phyloP scores from a whole-genome alignment of 1,139 yeast genomes.

The Kodamaea ohmeri region DNA sequence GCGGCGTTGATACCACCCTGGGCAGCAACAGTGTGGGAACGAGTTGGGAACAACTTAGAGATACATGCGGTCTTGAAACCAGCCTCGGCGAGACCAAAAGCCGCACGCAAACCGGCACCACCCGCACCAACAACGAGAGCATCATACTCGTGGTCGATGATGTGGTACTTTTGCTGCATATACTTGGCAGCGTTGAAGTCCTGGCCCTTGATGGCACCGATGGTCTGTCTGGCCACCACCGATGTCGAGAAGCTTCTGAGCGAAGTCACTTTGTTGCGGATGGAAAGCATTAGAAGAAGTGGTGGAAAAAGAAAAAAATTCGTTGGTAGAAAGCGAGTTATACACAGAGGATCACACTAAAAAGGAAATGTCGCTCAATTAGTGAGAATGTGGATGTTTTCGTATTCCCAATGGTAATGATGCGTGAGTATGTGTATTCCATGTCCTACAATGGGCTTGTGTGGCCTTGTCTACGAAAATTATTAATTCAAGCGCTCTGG shows the following conservation, averaged over 20 bases:
- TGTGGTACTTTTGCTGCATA: conserved; percentile 77
- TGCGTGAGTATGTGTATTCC: too few species aligned
- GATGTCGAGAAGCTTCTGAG: conserved; percentile 28
- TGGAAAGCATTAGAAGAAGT: conserved; percentile 16
- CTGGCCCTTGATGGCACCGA: conserved; percentile 50
- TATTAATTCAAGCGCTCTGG: conserved; percentile 11
- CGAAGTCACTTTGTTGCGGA: conserved; percentile 13
- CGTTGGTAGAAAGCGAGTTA: conserved; percentile 2
- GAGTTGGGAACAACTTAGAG: conserved; percentile 94
- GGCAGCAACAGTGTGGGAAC: conserved; percentile 98
- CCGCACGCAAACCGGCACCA: conserved; percentile 98
- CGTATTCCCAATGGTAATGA: too few species aligned
- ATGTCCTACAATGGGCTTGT: too few species aligned
- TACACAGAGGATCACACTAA: too few species aligned
- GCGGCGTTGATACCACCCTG: conserved; percentile 99
- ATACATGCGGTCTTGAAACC: conserved; percentile 98
- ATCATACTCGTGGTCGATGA: conserved; percentile 96
- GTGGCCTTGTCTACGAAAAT: conserved; percentile 4
- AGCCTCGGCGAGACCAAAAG: conserved; percentile 94
- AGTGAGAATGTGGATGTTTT: too few species aligned
- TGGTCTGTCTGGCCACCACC: conserved; percentile 32
- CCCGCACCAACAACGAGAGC: conserved; percentile 98
- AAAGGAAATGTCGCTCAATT: too few species aligned
- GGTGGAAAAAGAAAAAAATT: conserved; percentile 5
- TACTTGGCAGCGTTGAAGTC: conserved; percentile 35